A percentile compares a stretch with the other conserved stretches of the same genome.
Conservation (phyloP, 1,139 yeast genomes). For the Yamadazyma siamensis region DNA sequence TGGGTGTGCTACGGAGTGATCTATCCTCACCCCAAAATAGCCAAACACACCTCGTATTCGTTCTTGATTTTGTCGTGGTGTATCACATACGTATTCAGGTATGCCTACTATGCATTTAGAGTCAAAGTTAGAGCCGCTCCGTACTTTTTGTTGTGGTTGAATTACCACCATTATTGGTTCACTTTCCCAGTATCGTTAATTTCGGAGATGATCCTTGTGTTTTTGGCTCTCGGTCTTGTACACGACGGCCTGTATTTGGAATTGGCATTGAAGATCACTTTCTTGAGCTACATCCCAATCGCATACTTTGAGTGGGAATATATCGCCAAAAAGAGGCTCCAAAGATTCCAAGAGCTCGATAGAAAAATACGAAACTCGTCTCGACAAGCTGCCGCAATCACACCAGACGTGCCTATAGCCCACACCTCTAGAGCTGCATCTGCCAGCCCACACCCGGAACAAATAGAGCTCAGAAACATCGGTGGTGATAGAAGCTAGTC, state of each 20-base stretch:
- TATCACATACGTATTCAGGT: slow-evolving; percentile 37
- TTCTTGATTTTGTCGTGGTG: slow-evolving; percentile 47
- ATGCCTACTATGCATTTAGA: slow-evolving; percentile 46
- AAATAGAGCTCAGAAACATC: slow-evolving; percentile 11
- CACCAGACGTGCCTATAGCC: neutral
- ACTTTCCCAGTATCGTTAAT: slow-evolving; percentile 44
- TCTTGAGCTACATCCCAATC: slow-evolving; percentile 35
- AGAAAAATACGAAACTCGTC: slow-evolving; percentile 9
- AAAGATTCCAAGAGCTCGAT: slow-evolving; percentile 18
- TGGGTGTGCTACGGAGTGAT: slow-evolving; percentile 47
- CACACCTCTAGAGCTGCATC: slow-evolving; percentile 5
- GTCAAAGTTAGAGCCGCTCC: slow-evolving; percentile 38
- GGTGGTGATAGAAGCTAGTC: slow-evolving; percentile 2
- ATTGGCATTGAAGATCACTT: slow-evolving; percentile 20
- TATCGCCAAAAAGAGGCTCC: slow-evolving; percentile 20
- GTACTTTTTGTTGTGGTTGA: slow-evolving; percentile 32
- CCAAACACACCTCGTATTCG: slow-evolving; percentile 49
- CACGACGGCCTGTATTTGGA: slow-evolving; percentile 31
- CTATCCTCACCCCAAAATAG: slow-evolving; percentile 46
- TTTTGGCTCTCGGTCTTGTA: slow-evolving; percentile 47
- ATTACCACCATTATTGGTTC: slow-evolving; percentile 38
- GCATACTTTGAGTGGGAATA: slow-evolving; percentile 37
- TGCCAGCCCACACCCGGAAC: slow-evolving; percentile 10
- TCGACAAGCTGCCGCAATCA: neutral
- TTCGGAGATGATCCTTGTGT: slow-evolving; percentile 52